Base-by-base conservation (phyloP, 768 basidiomycete species). In the Paxillus involutus region DNA sequence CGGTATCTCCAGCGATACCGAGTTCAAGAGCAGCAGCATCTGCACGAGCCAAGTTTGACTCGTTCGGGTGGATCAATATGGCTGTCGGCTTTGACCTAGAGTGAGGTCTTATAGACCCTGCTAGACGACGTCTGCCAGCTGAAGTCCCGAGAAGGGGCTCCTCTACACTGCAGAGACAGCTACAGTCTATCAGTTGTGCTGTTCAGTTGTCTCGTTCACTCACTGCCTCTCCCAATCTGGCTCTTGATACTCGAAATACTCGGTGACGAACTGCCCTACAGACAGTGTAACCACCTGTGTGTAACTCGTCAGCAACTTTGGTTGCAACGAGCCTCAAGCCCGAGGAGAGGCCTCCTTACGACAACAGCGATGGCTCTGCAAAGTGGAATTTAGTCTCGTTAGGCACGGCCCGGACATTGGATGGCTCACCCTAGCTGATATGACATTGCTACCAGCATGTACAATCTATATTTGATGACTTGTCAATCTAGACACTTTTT, bases 371-470 rank as follows among this genome's bases (percentile, higher is more conserved):
- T 69, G 8, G 59, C 65, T 50, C 67, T 68, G 29, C n/a, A 36
- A 43, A 19, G 21, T 49, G 45, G 6, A 36, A 4, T n/a, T 53
- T 47, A 29, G 26, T 48, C 47, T 37, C 26, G 30, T 32, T 0
- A 14, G 17, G 29, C 35, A 37, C 29, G 40, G n/a, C 48, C 44
- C 21, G 36, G 41, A 7, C 14, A 32, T 33, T 3, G 14, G 36
- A 19, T 3, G 10, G 76, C 86, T 68, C 63, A 88, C 88, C 84
- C 80, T n/a, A 82, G 52, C 51, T 88, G 80, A 57, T 85, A 81
- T 19, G 86, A 82, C 86, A 89, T 89, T 24, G 83, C 79, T 48
- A 85, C 73, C 14, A 90, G 76, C 86, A 90, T 89, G 62, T 89
- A 89, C 55, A 80, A 69, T 51, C 87, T 89, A 49, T 10, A 30